phyloP scores from a whole-genome alignment of 495 filamentous ascomycete species.

The Podospora appendiculata region DNA sequence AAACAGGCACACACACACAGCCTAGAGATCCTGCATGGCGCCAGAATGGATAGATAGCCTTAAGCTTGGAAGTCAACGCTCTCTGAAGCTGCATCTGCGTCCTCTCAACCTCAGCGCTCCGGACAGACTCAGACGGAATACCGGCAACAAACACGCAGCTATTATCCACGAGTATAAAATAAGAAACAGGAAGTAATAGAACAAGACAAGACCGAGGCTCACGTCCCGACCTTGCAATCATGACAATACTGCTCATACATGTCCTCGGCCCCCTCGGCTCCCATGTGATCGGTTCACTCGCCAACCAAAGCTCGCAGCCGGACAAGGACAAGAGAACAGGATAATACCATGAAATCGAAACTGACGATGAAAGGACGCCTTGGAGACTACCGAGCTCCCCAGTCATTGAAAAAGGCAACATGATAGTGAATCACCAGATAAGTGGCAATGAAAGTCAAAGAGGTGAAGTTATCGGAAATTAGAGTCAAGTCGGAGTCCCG shows the following conservation, averaged over 20 bases:
- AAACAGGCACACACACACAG: background rate
- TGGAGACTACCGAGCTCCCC: too few species aligned
- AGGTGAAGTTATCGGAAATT: too few species aligned
- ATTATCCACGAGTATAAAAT: background rate
- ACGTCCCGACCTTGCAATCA: conserved; percentile 20
- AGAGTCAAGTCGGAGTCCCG: too few species aligned
- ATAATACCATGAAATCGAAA: too few species aligned
- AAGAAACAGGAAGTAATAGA: background rate
- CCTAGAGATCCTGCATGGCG: conserved; percentile 1
- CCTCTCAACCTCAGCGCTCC: conserved; percentile 14
- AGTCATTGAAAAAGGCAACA: too few species aligned
- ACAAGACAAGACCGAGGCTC: too few species aligned
- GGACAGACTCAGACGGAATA: conserved; percentile 10
- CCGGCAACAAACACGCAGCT: conserved; percentile 1
- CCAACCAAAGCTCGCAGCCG: too few species aligned
- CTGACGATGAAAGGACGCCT: too few species aligned
- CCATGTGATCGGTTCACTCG: too few species aligned
- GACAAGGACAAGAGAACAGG: too few species aligned
- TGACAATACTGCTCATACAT: conserved; percentile 24
- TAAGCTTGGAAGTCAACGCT: conserved; percentile 23
- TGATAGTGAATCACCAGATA: too few species aligned
- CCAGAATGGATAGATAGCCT: conserved; percentile 22
- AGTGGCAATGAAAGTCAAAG: too few species aligned
- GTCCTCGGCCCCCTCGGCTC: conserved; percentile 7
- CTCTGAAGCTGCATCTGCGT: conserved; percentile 24